phyloP scores from a whole-genome alignment of 2,329 filamentous ascomycete genomes.

The Aureobasidium sp. region DNA sequence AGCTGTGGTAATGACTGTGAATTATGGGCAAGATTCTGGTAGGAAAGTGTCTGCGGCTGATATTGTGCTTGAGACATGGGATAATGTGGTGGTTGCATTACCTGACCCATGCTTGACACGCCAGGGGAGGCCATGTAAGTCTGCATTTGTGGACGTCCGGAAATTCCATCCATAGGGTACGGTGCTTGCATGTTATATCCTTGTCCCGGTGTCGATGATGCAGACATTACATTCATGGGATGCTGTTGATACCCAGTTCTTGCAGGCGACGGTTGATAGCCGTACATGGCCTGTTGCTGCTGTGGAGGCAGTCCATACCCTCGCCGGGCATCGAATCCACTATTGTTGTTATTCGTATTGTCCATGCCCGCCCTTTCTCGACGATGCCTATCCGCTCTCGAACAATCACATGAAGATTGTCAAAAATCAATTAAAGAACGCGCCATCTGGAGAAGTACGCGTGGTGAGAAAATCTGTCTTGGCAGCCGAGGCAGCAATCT shows the following conservation, averaged over 20 bases:
- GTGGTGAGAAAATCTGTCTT: conserved; percentile 8
- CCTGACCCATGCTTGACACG: neutral
- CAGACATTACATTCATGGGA: conserved; percentile 21
- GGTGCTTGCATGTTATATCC: conserved; percentile 18
- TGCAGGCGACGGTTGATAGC: conserved; percentile 1
- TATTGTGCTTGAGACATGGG: conserved; percentile 8
- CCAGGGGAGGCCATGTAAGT: neutral
- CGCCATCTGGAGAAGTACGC: neutral
- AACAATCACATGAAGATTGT: conserved; percentile 5
- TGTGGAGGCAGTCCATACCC: conserved; percentile 6
- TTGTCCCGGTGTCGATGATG: conserved; percentile 1
- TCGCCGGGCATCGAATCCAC: conserved; percentile 3
- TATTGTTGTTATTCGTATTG: conserved; percentile 5
- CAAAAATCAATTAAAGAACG: conserved; percentile 6
- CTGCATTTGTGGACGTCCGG: neutral
- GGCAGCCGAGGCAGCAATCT: conserved; percentile 12
- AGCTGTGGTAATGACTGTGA: conserved; percentile 32
- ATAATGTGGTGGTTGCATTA: conserved; percentile 8
- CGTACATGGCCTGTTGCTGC: conserved; percentile 12
- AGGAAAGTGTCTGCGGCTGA: conserved; percentile 25
- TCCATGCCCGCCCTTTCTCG: conserved; percentile 4
- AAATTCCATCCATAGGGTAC: conserved; percentile 16
- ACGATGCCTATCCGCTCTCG: neutral
- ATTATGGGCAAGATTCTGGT: conserved; percentile 30
- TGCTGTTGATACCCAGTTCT: conserved; percentile 15